Conservation (phyloP, 805 yeast species). For the Ogataea wickerhamii region DNA sequence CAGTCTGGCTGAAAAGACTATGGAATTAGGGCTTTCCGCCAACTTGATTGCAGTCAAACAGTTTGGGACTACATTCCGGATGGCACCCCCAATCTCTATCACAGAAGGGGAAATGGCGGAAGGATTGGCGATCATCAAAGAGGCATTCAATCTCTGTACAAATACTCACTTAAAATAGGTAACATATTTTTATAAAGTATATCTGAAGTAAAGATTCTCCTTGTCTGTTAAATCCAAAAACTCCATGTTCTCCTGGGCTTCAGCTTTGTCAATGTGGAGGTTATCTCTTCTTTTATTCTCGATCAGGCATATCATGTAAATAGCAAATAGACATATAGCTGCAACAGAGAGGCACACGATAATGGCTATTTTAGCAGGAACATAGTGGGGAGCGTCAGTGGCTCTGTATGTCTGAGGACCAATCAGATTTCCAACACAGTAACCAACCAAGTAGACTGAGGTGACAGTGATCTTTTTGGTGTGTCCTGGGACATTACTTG, state of each 20-base stretch:
- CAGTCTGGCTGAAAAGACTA: no score
- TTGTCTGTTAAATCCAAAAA: slow-evolving; percentile 28
- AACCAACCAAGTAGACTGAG: slow-evolving; percentile 55
- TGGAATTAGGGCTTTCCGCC: no score
- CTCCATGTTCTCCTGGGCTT: slow-evolving; percentile 25
- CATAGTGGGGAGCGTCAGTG: slow-evolving; percentile 53
- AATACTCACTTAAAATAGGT: no score
- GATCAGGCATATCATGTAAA: neutral
- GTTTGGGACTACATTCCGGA: no score
- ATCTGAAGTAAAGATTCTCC: slow-evolving; percentile 23
- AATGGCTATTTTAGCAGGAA: slow-evolving; percentile 49
- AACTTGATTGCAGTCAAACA: no score
- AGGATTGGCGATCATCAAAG: no score
- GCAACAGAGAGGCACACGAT: slow-evolving; percentile 29
- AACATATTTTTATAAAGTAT: slow-evolving; percentile 3
- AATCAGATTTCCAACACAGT: slow-evolving; percentile 60
- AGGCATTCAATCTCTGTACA: no score
- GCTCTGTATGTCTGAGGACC: slow-evolving; percentile 71
- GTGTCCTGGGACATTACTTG: slow-evolving; percentile 54
- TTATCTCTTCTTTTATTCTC: slow-evolving; percentile 49
- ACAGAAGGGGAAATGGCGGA: no score
- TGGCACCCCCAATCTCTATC: no score
- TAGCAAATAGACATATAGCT: slow-evolving; percentile 12
- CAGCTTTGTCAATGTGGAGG: no score
- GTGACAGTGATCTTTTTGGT: slow-evolving; percentile 62